Evolutionary conservation across 805 yeast genomes (phyloP).

Genomic region (Yarrowia sp.): DNA sequence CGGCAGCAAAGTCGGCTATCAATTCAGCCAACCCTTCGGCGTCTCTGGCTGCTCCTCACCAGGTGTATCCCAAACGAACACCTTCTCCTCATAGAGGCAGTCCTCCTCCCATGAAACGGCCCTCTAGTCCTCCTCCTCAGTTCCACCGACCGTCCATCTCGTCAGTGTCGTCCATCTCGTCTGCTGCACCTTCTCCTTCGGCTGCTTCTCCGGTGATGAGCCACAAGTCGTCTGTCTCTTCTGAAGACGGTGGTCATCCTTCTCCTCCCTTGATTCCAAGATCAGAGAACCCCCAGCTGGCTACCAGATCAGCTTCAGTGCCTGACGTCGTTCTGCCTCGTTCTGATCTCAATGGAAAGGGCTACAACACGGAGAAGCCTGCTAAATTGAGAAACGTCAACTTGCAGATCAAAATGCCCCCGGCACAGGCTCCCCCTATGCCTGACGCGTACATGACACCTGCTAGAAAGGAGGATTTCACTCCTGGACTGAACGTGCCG

Average conservation of each 20-base stretch:
- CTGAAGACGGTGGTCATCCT: constrained; percentile 31
- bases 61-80: constrained; percentile 38
- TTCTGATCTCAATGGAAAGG: neutral
- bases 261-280: constrained; percentile 17
- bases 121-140: constrained; percentile 32
- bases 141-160: constrained; percentile 32
- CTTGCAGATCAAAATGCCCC: constrained; percentile 16
- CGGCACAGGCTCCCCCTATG: constrained; percentile 22
- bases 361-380: constrained; percentile 28
- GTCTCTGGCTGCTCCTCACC: constrained; percentile 9
- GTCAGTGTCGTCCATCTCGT: constrained; percentile 38
- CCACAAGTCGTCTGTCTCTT: constrained; percentile 31
- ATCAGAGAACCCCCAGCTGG: constrained; percentile 3
- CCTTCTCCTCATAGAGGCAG: constrained; percentile 49
- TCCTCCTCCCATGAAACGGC: constrained; percentile 35
- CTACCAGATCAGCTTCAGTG: constrained; percentile 6
- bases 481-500: neutral
- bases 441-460: constrained; percentile 6
- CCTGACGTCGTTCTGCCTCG: neutral
- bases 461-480: neutral
- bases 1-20: constrained; percentile 10
- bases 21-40: neutral
- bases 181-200: constrained; percentile 33
- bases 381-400: constrained; percentile 21
- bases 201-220: constrained; percentile 26